A percentile compares a stretch with the other conserved stretches of the same genome.
These are phyloP conservation scores for Xylaria curta DNA, from an alignment of 495 filamentous ascomycete genomes.

Conservation along the genomic window DNA sequence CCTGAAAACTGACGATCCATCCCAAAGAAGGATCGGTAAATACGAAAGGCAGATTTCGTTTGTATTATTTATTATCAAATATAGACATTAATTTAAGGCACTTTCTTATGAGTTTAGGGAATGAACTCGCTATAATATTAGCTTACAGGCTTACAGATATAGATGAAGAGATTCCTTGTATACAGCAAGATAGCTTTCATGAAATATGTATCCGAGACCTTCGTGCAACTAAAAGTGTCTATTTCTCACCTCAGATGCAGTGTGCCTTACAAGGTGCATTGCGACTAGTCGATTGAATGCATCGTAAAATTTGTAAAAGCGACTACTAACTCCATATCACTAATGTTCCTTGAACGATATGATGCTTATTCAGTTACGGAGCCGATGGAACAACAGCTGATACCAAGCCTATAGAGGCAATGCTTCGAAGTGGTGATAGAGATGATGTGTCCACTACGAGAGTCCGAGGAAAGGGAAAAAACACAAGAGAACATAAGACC, in stretches of 20 bases:
- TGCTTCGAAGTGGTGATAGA: not conserved
- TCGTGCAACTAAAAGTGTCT: too few relatives aligned
- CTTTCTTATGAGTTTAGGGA: not conserved
- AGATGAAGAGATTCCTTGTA: too few relatives aligned
- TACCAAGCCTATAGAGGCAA: not conserved
- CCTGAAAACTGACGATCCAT: not conserved
- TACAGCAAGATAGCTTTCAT: too few relatives aligned
- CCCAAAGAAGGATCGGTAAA: constrained; percentile 1
- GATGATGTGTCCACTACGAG: not conserved
- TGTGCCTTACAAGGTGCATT: not conserved
- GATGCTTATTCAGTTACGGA: not conserved
- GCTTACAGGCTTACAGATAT: not conserved
- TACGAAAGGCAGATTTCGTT: not conserved
- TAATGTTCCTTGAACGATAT: not conserved
- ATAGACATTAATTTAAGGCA: not conserved
- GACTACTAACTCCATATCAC: not conserved
- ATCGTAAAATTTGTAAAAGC: not conserved
- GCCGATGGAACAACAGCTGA: not conserved
- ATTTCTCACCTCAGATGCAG: too few relatives aligned
- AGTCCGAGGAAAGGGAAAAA: not conserved
- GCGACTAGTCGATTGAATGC: not conserved
- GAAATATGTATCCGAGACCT: too few relatives aligned
- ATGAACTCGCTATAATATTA: not conserved
- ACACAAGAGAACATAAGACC: not conserved
- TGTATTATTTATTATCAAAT: not conserved